Percentiles rank a stretch among this genome's conserved stretches.
These are phyloP conservation scores for Botrytis pseudocinerea DNA, from an alignment of 2,329 filamentous ascomycete genomes.

Conservation along the genomic window DNA sequence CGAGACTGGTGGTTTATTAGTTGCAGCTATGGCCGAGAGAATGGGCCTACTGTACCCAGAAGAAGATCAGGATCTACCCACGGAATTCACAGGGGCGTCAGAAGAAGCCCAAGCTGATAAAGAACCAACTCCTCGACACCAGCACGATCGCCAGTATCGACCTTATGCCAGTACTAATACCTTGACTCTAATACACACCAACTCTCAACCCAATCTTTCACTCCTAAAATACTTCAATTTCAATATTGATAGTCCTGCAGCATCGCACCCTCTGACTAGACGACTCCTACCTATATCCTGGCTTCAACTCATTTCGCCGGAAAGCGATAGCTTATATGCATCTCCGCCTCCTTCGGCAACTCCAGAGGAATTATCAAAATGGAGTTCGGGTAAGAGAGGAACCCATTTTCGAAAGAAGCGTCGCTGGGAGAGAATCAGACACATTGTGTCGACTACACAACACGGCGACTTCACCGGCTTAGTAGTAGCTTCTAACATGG, in stretches of 20 bases:
- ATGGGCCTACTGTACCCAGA: constrained; percentile 62
- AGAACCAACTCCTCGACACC: constrained; percentile 18
- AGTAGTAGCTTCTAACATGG: constrained; percentile 79
- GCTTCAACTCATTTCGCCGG: constrained; percentile 83
- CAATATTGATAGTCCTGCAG: constrained; percentile 60
- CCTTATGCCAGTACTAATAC: constrained; percentile 56
- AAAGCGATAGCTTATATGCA: constrained; percentile 71
- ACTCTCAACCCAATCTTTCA: constrained; percentile 83
- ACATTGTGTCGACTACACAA: constrained; percentile 73
- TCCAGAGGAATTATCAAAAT: constrained; percentile 61
- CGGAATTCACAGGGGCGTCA: constrained; percentile 16
- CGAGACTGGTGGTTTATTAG: constrained; percentile 68
- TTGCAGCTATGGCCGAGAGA: constrained; percentile 69
- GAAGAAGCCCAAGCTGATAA: constrained; percentile 15
- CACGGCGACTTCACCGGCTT: constrained; percentile 80
- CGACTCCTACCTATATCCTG: constrained; percentile 85
- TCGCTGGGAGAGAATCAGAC: constrained; percentile 71
- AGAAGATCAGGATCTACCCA: constrained; percentile 24
- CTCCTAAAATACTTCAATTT: constrained; percentile 88
- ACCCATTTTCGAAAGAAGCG: constrained; percentile 87
- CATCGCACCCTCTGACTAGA: constrained; percentile 71
- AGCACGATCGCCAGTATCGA: constrained; percentile 24
- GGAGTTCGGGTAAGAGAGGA: constrained; percentile 81
- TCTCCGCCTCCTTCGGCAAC: constrained; percentile 61
- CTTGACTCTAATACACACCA: constrained; percentile 76